These are phyloP conservation scores for Mycena rebaudengoi DNA, from an alignment of 768 basidiomycete genomes.

Conservation along the genomic window DNA sequence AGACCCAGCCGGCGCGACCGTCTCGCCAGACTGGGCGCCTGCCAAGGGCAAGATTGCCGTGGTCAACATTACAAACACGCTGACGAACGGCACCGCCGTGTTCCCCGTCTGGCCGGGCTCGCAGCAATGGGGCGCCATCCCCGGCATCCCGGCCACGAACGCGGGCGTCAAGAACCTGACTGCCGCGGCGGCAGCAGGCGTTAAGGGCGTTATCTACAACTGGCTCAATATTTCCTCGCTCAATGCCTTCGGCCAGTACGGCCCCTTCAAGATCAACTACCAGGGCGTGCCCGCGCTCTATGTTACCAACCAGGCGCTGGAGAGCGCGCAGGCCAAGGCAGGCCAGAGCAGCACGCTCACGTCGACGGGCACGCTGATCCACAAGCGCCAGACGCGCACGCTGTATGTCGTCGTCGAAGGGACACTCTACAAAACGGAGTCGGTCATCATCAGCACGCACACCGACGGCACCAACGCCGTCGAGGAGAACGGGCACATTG, in stretches of 20 bases:
- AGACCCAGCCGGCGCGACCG: not conserved
- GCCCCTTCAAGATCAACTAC: not conserved
- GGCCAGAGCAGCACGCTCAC: not conserved
- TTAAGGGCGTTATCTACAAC: not conserved
- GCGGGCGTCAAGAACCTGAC: not conserved
- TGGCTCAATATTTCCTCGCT: not conserved
- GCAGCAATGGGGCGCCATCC: not conserved
- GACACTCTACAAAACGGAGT: not conserved
- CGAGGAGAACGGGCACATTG: slow-evolving; percentile 7
- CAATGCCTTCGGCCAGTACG: not conserved
- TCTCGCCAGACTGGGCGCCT: not conserved
- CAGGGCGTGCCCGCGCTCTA: not conserved
- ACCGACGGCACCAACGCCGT: slow-evolving; percentile 4
- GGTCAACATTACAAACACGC: not conserved
- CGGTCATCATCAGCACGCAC: not conserved
- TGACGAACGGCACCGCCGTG: not conserved
- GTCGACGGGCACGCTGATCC: not conserved
- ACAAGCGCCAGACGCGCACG: not conserved
- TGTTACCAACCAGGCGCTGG: not conserved
- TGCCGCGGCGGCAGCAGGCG: slow-evolving; percentile 1
- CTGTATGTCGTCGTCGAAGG: not conserved
- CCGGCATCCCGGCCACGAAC: not conserved
- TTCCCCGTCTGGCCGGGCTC: not conserved
- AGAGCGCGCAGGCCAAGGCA: not conserved
- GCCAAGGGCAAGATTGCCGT: not conserved